Evolutionary conservation across 169 alveolate species (phyloP).

Genomic region (Neospora caninum): DNA sequence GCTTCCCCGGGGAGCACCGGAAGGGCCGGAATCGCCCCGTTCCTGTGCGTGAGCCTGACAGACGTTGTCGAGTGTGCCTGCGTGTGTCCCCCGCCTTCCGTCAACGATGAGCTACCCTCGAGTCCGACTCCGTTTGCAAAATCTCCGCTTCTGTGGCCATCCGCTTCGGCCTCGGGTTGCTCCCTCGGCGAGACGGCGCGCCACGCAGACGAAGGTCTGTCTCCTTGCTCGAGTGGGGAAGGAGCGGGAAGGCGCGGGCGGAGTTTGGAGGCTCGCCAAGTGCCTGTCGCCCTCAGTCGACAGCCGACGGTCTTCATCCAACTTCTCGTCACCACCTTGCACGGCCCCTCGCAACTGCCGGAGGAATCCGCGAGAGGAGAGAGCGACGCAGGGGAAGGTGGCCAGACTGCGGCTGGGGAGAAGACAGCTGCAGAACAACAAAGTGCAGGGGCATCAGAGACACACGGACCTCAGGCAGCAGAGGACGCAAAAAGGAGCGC

Average conservation of each 20-base stretch:
- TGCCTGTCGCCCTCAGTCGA: not conserved
- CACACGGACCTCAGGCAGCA: not conserved
- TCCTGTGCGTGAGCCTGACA: not conserved
- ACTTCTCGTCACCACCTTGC: not conserved
- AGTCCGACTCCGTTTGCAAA: not conserved
- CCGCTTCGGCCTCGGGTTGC: too few species aligned
- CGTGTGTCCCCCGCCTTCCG: not conserved
- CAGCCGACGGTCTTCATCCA: not conserved
- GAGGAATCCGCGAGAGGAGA: not conserved
- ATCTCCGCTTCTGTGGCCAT: not conserved
- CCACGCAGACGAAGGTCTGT: not conserved
- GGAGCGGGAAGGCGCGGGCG: not conserved
- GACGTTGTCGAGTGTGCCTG: slow-evolving; percentile 14
- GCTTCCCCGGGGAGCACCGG: not conserved
- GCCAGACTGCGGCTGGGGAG: not conserved
- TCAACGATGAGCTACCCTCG: not conserved
- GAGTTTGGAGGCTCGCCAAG: not conserved
- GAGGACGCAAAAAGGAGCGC: not conserved
- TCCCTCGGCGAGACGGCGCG: too few species aligned
- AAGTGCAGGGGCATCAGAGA: too few species aligned
- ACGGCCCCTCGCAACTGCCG: not conserved
- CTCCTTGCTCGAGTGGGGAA: not conserved
- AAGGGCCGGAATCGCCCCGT: not conserved
- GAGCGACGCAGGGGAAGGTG: not conserved
- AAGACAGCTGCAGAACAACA: not conserved